Evolutionary conservation across 371 early-diverging fungal species (phyloP), one percentile per base, ranked within the genome.

Genomic region (Gilbertella persicaria): DNA sequence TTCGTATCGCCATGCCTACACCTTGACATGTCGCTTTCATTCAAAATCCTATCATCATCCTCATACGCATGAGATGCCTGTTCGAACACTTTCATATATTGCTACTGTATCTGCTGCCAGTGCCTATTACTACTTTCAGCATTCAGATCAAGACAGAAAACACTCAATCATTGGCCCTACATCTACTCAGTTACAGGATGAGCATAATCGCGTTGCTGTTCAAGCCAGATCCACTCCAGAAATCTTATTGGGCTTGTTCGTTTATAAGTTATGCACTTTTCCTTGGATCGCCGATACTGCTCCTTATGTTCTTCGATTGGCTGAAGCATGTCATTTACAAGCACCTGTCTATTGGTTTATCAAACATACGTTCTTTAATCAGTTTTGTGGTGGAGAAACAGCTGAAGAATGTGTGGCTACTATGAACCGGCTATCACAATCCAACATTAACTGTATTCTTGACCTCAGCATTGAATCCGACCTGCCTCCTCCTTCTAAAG

Each of bases 301-400:
- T 10, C 71, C 75, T 14, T 55, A 66, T 43, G 70, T 94, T 24
- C 61, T 74, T 36, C 58, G 73, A 21, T 46, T 78, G 38, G 77
- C 88, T 20, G 84, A 89, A 61, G 73, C 66, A 46, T 24, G 88
- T 36, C 71, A 82, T 13, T 49, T 92, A 42, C 69, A 82, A 17
- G 49, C 67, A 4, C 73, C 80, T 1, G 73, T 82, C 9, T 82
- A 94, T 64, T 83, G 82, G 64, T 66, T 92, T 28, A 76, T 95
- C 57, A 88, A 87, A 71, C 74, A 76, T 25, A 93, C 96, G 5
- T 92, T 96, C 70, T 97, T 95, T 73, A 75, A 78, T 37, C 91
- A 93, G 58, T 97, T 97, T 71, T 95, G 95, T 62, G 94, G 92
- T 25, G 96, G 96, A 46, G 95, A 96, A 67, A 83, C 86, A 21